Base-by-base conservation (phyloP, 495 filamentous ascomycete genomes). In the Neurospora sp. region DNA sequence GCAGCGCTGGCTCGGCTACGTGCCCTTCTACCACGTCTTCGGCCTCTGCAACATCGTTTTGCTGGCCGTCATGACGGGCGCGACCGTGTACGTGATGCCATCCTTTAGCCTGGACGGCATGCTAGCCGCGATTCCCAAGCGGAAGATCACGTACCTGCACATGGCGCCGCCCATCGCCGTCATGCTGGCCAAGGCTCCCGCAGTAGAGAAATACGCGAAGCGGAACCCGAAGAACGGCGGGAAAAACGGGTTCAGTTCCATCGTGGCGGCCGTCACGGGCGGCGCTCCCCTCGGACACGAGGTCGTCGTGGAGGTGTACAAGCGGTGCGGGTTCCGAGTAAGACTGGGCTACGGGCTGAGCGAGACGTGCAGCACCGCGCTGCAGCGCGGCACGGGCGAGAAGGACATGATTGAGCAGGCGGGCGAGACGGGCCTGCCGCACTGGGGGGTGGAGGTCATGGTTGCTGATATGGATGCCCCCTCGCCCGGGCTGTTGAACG, bases 261-360 rank as follows among this genome's bases (percentile, higher is more conserved):
- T 81, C 9, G 76, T 77, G 0, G 77, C 71, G 0, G 77, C 65
- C 12, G 78, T 81, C 9, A 81, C 79, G 31, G 90, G 90, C 31
- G 90, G 90, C 4, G 90, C 90, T n/a, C 91, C 91, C 5, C 80
- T 92, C 3, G 85, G 83, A 16, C 85, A 85, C 20, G 90, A 92
- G 78, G 86, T 92, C 20, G 84, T 92, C 20, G 85, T 87, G 45
- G 80, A 85, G 72, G 87, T 87, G 22, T 91, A 91, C 75, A 87
- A 89, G 4, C 79, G 85, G 39, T 89, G 87, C 14, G 88, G 89
- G 0, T 91, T 92, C 78, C 89, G 90, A 75, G 88, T 92, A 45
- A 88, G 90, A 76, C 87, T 92, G 70, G 85, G 88, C 1, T 92
- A 92, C 74, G 91, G 91, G 16, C 89, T 92, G 85, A 92, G 88